These are phyloP conservation scores for Apostasia ramifera DNA, from an alignment of 106 monocot species.

Conservation along the genomic window DNA sequence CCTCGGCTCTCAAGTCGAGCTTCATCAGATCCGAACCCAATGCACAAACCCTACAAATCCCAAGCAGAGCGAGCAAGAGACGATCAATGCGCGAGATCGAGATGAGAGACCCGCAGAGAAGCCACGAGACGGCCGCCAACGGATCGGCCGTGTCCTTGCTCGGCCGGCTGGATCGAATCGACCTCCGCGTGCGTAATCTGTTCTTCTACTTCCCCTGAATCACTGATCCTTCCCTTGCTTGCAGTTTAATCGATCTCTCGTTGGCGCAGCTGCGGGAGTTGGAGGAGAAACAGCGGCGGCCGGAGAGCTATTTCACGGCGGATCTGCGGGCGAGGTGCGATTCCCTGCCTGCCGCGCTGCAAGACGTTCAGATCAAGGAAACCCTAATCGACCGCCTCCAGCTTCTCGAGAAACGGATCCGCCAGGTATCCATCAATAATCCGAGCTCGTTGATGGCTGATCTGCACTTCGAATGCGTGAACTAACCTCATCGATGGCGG, in stretches of 20 bases:
- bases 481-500: no score
- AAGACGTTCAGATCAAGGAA: conserved; percentile 32
- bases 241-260: neutral
- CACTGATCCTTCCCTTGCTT: neutral
- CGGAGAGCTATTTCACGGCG: no score
- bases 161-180: conserved; percentile 34
- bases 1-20: no score
- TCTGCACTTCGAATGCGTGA: no score
- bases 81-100: no score
- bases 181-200: conserved; percentile 22
- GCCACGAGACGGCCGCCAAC: no score
- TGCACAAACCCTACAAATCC: no score
- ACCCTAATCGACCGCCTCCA: conserved; percentile 48
- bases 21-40: no score
- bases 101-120: no score
- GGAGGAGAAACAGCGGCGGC: conserved; percentile 40
- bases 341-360: conserved; percentile 28
- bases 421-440: conserved; percentile 17
- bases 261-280: conserved; percentile 53
- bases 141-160: conserved; percentile 20
- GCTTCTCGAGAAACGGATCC: conserved; percentile 50
- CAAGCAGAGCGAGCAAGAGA: no score
- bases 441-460: no score
- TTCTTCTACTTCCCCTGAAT: neutral
- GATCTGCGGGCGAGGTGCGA: conserved; percentile 4